Evolutionary conservation across 164 flowering plant species (phyloP).

Genomic region (Aristolochia contorta): DNA sequence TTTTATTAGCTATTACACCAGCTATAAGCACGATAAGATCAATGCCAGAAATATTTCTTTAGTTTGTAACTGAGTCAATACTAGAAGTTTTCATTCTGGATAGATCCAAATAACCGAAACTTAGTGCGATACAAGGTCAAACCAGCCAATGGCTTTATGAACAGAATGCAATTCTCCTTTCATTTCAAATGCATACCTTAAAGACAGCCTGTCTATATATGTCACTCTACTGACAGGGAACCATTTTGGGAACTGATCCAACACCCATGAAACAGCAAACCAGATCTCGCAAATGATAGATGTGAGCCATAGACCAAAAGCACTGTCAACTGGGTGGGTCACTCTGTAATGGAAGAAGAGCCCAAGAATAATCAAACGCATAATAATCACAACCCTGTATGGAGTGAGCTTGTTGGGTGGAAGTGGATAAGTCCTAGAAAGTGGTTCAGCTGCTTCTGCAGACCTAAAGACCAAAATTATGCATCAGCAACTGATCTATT

Average conservation of each 20-base stretch:
- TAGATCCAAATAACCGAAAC: no score
- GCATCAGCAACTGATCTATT: not conserved
- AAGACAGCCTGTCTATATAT: conserved; percentile 53
- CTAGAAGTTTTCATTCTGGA: no score
- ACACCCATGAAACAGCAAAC: conserved; percentile 93
- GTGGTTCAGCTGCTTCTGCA: conserved; percentile 48
- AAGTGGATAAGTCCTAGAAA: conserved; percentile 59
- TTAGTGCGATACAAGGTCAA: no score
- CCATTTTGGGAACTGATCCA: conserved; percentile 99
- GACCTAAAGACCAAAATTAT: conserved; percentile 32
- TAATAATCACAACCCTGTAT: conserved; percentile 67
- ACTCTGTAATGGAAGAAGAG: conserved; percentile 87
- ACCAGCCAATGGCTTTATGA: no score
- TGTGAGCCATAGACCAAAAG: conserved; percentile 81
- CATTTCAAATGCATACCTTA: conserved; percentile 41
- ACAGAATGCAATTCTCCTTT: no score
- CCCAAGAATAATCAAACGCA: conserved; percentile 70
- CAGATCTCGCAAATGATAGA: conserved; percentile 96
- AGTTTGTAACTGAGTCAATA: no score
- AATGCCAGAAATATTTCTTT: no score
- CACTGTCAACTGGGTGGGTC: conserved; percentile 85
- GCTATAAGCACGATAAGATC: no score
- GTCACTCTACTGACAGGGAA: conserved; percentile 64
- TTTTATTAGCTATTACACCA: no score
- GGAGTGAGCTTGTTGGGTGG: conserved; percentile 55